Evolutionary conservation across 140 eudicot genomes (phyloP).

Genomic region (Cichorium intybus): DNA sequence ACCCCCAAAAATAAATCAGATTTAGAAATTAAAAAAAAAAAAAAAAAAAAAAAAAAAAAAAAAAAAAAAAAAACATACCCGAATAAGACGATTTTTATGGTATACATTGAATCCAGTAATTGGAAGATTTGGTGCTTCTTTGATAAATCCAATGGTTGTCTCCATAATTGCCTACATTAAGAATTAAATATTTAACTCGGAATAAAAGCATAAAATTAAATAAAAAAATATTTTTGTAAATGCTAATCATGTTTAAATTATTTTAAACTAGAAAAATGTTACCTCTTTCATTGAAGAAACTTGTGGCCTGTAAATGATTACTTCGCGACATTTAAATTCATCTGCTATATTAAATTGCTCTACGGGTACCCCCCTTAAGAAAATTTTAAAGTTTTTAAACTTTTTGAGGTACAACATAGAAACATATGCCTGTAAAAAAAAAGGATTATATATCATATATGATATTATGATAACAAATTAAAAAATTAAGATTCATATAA

Average conservation of each 20-base stretch:
- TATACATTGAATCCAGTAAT: conserved; percentile 79
- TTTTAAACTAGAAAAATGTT: background rate
- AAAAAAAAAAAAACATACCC: conserved; percentile 48
- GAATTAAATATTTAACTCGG: background rate
- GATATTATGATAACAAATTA: background rate
- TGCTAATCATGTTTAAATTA: background rate
- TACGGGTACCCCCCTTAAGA: conserved; percentile 72
- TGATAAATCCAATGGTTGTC: conserved; percentile 79
- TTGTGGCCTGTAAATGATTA: conserved; percentile 58
- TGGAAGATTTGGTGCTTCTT: conserved; percentile 71
- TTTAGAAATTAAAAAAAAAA: background rate
- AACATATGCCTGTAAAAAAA: conserved; percentile 70
- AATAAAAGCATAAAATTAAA: background rate
- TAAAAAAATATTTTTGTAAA: background rate
- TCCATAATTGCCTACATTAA: conserved; percentile 53
- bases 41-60: background rate
- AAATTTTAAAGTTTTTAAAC: conserved; percentile 64
- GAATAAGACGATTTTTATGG: conserved; percentile 92
- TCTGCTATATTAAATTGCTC: conserved; percentile 71
- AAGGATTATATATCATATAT: conserved; percentile 20
- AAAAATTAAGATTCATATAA: background rate
- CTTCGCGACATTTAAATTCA: conserved; percentile 41
- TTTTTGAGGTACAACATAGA: conserved; percentile 77
- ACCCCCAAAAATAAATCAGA: too few relatives aligned
- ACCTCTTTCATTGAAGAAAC: conserved; percentile 63